These are phyloP conservation scores for Leccinum imitatum DNA, from an alignment of 768 basidiomycete genomes.

Conservation along the genomic window DNA sequence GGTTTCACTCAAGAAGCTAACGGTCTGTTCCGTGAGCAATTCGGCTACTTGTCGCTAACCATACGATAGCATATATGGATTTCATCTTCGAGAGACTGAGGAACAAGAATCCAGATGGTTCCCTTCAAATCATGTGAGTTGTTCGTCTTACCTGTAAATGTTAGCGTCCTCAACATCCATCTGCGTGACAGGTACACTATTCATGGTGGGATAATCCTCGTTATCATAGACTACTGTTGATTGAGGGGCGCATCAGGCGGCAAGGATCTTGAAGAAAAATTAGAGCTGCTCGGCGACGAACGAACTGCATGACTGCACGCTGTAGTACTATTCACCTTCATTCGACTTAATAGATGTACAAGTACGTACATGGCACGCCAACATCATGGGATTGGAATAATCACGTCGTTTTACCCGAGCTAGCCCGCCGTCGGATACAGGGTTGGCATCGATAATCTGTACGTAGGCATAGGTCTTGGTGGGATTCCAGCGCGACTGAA, in stretches of 20 bases:
- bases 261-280: constrained; percentile 73
- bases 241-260: constrained; percentile 40
- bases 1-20: constrained; percentile 94
- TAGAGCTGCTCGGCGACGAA: no score
- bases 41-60: background rate
- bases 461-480: no score
- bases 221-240: background rate
- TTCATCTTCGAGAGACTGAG: constrained; percentile 85
- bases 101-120: constrained; percentile 85
- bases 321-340: no score
- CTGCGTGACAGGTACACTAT: constrained; percentile 66
- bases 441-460: no score
- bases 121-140: constrained; percentile 84
- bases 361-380: no score
- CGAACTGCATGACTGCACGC: no score
- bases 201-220: constrained; percentile 52
- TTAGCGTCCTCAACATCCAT: background rate
- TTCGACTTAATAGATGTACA: no score
- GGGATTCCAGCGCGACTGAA: no score
- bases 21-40: constrained; percentile 42
- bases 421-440: no score
- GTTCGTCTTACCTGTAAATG: background rate
- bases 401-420: no score
- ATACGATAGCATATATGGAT: constrained; percentile 72
- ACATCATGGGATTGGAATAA: no score